Base-by-base conservation (phyloP, 148 eudicot species). In the Diospyros kaki region DNA sequence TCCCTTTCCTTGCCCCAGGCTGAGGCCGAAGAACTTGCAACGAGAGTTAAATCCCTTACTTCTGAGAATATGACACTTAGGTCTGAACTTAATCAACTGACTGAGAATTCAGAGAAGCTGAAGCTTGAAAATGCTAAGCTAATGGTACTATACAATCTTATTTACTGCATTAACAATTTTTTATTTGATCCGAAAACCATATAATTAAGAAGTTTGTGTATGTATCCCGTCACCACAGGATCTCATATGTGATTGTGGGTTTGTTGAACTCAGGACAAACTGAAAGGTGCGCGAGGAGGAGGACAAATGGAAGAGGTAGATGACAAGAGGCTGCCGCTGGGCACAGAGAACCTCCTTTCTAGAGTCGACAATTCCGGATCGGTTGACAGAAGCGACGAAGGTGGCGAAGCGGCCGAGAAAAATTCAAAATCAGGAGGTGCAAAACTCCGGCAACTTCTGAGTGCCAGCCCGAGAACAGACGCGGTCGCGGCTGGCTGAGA, bases 11-110 rank as follows among this genome's bases (percentile, higher is more conserved):
- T n/a, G 62, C 18, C 77, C 56, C 83, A 95, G 98, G 98, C 97
- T 55, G 99, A 95, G 73, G 80, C 94, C 64, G 99, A 93, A 83
- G 96, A 95, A 80, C 91, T 91, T 73, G 93, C 89, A 39, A 80
- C 58, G 38, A 88, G 71, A 83, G 97, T 93, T 59, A 91, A 90
- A 52, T 67, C 86, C 64, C 82, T 95, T 64, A 86, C 46, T 79
- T 82, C 90, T 75, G 97, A 95, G 77, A 95, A 95, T 69, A 64
- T 73, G 72, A 77, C 84, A 18, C 90, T 95, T 39, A 95, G 82
- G 76, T 86, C 91, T 0, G 99, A 95, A 79, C 87, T 93, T 46
- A 83, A 76, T 68, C 88, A 79, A 59, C 53, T 93, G 39, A 77
- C 72, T 28, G 97, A 89, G 68, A 89, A 80, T 73, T 91, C 99